Evolutionary conservation across 441 rosid species (phyloP).

Genomic region (Lagerstroemia fauriei): DNA sequence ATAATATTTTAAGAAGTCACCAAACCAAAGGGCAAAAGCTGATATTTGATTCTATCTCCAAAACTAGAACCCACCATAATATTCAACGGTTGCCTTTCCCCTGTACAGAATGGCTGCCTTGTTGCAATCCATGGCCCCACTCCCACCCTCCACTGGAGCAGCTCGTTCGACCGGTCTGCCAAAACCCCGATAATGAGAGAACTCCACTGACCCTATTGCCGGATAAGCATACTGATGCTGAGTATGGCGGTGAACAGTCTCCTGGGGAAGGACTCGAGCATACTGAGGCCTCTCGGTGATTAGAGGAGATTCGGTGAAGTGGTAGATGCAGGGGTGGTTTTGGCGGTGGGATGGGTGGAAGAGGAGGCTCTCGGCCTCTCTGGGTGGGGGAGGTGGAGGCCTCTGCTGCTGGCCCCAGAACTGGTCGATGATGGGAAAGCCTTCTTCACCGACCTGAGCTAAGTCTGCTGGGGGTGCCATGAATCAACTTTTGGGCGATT

Average conservation of each 20-base stretch:
- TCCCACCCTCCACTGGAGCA: not conserved
- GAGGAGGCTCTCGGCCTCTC: not conserved
- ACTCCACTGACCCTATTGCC: not conserved
- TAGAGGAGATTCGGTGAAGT: not conserved
- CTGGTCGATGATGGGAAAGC: conserved; percentile 29
- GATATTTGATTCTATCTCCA: not conserved
- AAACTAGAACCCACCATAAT: conserved; percentile 2
- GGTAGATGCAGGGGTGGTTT: not conserved
- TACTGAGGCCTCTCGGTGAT: not conserved
- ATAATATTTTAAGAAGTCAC: too few relatives aligned
- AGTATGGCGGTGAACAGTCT: not conserved
- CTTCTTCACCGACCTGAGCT: conserved; percentile 20
- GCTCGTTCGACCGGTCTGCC: not conserved
- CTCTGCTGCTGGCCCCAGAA: not conserved
- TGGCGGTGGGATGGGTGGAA: not conserved
- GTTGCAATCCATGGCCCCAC: not conserved
- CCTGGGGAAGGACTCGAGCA: not conserved
- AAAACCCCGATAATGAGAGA: not conserved
- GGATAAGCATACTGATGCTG: not conserved
- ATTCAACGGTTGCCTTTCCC: not conserved
- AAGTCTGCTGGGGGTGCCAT: conserved; percentile 34
- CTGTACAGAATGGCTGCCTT: conserved; percentile 5
- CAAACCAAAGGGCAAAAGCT: too few relatives aligned
- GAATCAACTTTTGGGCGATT: not conserved
- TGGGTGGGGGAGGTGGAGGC: not conserved